Evolutionary conservation across 1,284 basidiomycete species (phyloP).

Genomic region (Inonotus obliquus): DNA sequence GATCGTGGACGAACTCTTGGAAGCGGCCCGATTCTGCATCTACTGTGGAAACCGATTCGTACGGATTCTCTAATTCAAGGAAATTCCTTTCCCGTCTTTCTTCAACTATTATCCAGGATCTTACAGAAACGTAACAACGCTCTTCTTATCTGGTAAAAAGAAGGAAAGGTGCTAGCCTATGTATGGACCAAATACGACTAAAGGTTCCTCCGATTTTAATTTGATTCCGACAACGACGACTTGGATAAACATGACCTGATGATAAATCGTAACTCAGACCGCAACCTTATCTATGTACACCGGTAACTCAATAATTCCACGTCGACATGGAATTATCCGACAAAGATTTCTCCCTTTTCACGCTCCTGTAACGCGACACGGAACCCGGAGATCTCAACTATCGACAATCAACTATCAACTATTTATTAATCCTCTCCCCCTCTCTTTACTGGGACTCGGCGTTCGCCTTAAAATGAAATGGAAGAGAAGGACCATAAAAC

Average conservation of each 20-base stretch:
- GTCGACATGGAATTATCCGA: background rate
- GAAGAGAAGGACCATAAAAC: too few relatives aligned
- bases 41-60: constrained; percentile 69
- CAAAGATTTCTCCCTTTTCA: background rate
- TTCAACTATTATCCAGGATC: background rate
- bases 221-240: background rate
- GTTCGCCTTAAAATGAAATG: background rate
- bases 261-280: too few relatives aligned
- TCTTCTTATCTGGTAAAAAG: background rate
- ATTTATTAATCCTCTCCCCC: too few relatives aligned
- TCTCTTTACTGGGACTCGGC: too few relatives aligned
- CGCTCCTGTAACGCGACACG: too few relatives aligned
- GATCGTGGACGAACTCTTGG: constrained; percentile 59
- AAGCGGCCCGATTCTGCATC: constrained; percentile 58
- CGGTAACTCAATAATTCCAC: background rate
- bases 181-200: too few relatives aligned
- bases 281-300: background rate
- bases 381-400: too few relatives aligned
- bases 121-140: background rate
- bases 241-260: too few relatives aligned
- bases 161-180: too few relatives aligned
- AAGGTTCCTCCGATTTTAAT: too few relatives aligned
- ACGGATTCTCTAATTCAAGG: constrained; percentile 42
- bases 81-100: constrained; percentile 4
- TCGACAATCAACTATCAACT: too few relatives aligned